Conservation (phyloP, 1,139 yeast genomes). For the Geotrichum cucujoidarum region DNA sequence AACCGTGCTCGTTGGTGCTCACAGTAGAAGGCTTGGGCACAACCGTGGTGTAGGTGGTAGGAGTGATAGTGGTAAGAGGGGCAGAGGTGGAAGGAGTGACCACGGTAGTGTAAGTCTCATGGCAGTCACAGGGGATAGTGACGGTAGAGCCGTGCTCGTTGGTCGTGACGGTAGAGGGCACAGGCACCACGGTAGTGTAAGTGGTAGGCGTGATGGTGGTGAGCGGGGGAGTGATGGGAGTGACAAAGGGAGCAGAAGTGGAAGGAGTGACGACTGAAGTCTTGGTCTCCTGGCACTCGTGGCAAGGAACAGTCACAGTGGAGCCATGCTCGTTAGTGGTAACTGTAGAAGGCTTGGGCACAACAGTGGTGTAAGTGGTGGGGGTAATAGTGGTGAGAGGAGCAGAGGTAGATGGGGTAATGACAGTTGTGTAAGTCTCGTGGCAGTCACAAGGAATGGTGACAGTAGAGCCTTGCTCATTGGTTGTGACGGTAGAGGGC, state of each 20-base stretch:
- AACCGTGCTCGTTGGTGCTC: no score
- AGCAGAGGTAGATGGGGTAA: no score
- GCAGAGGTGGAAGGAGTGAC: background rate
- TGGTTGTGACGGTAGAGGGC: background rate
- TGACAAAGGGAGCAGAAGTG: slow-evolving; percentile 3
- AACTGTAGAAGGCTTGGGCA: background rate
- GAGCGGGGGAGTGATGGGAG: slow-evolving; percentile 4
- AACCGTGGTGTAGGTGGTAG: background rate
- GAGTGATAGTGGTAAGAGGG: background rate
- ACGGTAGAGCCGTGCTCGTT: background rate
- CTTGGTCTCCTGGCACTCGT: no score
- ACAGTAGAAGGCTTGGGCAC: no score
- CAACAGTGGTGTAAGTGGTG: background rate
- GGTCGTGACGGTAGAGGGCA: no score
- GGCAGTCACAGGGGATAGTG: background rate
- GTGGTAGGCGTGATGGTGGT: background rate
- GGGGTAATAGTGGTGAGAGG: background rate
- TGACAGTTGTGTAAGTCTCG: no score
- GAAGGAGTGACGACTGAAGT: slow-evolving; percentile 3
- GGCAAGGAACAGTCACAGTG: background rate
- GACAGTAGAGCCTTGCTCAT: background rate
- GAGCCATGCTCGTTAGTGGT: background rate
- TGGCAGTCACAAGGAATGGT: background rate
- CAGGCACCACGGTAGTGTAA: no score
- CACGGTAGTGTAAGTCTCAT: background rate